Evolutionary conservation across 495 filamentous ascomycete genomes (phyloP), one percentile per base, ranked within the genome.

Genomic region (Evernia prunastri): DNA sequence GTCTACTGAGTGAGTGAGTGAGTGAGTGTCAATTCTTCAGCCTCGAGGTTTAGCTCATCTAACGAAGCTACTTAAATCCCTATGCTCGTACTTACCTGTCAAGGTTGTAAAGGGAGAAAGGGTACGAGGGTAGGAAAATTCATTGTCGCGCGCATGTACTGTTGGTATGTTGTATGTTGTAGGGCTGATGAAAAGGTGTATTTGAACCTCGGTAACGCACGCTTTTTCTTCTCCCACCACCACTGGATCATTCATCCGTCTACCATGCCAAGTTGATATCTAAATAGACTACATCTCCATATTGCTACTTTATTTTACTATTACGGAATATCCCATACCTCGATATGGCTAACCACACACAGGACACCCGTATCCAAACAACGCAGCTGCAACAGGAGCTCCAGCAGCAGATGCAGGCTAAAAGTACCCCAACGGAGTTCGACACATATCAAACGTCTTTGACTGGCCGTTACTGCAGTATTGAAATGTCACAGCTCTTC

Each of bases 401-500:
- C n/a, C 17, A 15, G 40, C 17, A 43, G 40, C 40, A 43, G 40
- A 43, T 43, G 40, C 40, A 43, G 40, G 40, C 40, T 43, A 43
- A 43, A 43, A 43, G 40, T 43, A 43, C 17, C 40, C 40, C 40
- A 20, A 18, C 40, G 17, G 40, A 43, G 40, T 43, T 43, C n/a
- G 40, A 43, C 8, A 43, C 40, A 43, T 43, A 43, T 43, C 40
- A 43, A 43, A 43, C 40, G 40, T 43, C 40, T 43, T 43, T 43
- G 40, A 43, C 40, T 43, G 40, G 40, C 40, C 40, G 40, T 43
- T 43, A 43, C 40, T 43, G 40, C n/a, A 43, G 40, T 43, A 43
- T 18, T 43, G 40, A 15, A 33, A 57, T 57, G 54, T 36, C 36
- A 10, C 31, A 57, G n/a, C 59, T 93, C 66, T 95, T 93, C 77